Percentiles rank a stretch among this genome's conserved stretches.
These are phyloP conservation scores for Ustilago xerochloae DNA, from an alignment of 1,284 basidiomycete genomes.

Conservation along the genomic window DNA sequence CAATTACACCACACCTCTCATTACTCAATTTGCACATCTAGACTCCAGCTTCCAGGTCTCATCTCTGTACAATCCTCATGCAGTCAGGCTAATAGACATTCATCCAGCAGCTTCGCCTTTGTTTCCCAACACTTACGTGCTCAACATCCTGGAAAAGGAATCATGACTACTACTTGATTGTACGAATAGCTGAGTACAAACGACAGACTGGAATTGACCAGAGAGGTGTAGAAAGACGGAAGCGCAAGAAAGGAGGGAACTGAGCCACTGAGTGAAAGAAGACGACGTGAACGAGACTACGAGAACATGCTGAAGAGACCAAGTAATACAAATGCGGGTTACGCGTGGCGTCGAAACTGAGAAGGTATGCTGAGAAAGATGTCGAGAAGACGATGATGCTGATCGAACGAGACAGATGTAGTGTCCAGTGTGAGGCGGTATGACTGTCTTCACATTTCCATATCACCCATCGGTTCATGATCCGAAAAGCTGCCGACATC, in stretches of 20 bases:
- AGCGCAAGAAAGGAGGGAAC: neutral
- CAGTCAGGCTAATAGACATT: constrained; percentile 3
- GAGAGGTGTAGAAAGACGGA: neutral
- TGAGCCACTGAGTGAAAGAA: neutral
- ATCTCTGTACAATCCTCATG: neutral
- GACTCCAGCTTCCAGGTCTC: constrained; percentile 2
- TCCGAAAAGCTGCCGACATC: constrained; percentile 64
- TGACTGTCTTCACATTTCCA: constrained; percentile 52
- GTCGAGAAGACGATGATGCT: neutral
- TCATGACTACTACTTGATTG: neutral
- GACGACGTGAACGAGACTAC: neutral
- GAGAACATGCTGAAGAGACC: constrained; percentile 17
- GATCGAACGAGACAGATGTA: neutral
- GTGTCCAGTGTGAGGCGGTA: neutral
- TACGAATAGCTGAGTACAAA: neutral
- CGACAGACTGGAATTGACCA: neutral
- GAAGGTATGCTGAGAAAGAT: constrained; percentile 2
- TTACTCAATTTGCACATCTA: neutral
- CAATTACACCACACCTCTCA: constrained; percentile 10
- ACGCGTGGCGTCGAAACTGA: too few species aligned
- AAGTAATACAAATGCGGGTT: constrained; percentile 23
- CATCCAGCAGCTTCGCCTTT: neutral
- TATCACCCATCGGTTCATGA: constrained; percentile 49
- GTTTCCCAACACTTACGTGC: too few species aligned
- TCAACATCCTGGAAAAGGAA: too few species aligned